Conservation (phyloP, 768 basidiomycete species). For the Holtermanniella nyarrowii region DNA sequence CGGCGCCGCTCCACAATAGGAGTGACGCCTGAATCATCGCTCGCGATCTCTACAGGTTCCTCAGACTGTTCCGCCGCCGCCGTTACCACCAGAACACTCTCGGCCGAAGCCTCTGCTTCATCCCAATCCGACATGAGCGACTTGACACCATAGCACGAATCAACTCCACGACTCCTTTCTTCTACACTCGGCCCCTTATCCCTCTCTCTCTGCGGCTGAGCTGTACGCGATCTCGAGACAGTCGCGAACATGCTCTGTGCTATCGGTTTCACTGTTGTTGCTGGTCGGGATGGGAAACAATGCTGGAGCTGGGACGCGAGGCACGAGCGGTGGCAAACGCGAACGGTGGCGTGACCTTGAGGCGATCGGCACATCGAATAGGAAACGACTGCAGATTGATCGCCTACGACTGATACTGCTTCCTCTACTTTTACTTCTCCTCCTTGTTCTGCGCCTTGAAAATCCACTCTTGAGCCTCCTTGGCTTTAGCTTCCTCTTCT, state of each 20-base stretch:
- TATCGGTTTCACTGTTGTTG: neutral
- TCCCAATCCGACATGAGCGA: neutral
- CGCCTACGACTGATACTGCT: no score
- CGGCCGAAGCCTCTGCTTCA: neutral
- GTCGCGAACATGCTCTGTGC: neutral
- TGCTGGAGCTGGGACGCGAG: no score
- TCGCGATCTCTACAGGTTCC: neutral
- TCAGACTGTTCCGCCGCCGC: neutral
- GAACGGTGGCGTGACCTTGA: neutral
- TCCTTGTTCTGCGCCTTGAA: conserved; percentile 1
- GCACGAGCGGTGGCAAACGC: neutral
- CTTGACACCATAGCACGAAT: neutral
- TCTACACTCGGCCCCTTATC: neutral
- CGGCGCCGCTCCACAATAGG: neutral
- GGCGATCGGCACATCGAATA: neutral
- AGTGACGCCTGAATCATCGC: neutral
- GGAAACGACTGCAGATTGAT: neutral
- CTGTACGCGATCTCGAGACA: neutral
- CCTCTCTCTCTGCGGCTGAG: neutral
- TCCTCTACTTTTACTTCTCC: neutral
- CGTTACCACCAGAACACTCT: no score
- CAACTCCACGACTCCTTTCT: neutral
- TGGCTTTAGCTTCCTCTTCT: conserved; percentile 34
- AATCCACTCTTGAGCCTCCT: conserved; percentile 30
- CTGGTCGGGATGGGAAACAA: no score